Evolutionary conservation across 2,329 filamentous ascomycete species (phyloP).

Genomic region (Scedosporium minutisporum): DNA sequence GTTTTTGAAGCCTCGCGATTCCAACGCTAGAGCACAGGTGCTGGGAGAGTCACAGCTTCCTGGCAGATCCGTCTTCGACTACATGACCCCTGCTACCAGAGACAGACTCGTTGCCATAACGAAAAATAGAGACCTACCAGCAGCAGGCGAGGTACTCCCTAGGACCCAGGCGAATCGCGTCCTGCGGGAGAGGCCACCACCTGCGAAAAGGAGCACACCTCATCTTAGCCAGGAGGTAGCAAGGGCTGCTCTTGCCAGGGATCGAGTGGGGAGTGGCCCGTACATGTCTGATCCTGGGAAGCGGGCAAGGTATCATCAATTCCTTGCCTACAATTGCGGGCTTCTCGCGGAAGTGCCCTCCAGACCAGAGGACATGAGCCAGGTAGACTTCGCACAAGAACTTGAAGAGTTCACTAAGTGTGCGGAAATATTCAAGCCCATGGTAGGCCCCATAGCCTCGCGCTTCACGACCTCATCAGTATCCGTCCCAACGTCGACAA

Average conservation of each 20-base stretch:
- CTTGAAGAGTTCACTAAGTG: conserved; percentile 62
- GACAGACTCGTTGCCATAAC: conserved; percentile 67
- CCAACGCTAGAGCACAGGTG: neutral
- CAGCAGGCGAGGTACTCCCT: neutral
- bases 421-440: conserved; percentile 73
- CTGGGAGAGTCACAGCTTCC: conserved; percentile 71
- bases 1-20: conserved; percentile 1
- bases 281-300: conserved; percentile 79
- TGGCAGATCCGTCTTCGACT: conserved; percentile 94
- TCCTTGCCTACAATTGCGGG: conserved; percentile 51
- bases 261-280: conserved; percentile 58
- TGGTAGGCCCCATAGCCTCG: conserved; percentile 85
- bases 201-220: conserved; percentile 55
- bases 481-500: conserved; percentile 18
- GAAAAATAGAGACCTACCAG: conserved; percentile 41
- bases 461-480: conserved; percentile 71
- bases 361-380: conserved; percentile 32
- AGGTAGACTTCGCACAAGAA: conserved; percentile 67
- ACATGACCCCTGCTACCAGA: conserved; percentile 67
- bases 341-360: conserved; percentile 29
- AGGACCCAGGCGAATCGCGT: conserved; percentile 53
- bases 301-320: conserved; percentile 67
- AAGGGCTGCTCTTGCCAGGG: conserved; percentile 57
- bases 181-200: conserved; percentile 50
- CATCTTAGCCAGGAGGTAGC: conserved; percentile 58